phyloP scores from a whole-genome alignment of 2,329 filamentous ascomycete species.

The Fusarium penzigii region DNA sequence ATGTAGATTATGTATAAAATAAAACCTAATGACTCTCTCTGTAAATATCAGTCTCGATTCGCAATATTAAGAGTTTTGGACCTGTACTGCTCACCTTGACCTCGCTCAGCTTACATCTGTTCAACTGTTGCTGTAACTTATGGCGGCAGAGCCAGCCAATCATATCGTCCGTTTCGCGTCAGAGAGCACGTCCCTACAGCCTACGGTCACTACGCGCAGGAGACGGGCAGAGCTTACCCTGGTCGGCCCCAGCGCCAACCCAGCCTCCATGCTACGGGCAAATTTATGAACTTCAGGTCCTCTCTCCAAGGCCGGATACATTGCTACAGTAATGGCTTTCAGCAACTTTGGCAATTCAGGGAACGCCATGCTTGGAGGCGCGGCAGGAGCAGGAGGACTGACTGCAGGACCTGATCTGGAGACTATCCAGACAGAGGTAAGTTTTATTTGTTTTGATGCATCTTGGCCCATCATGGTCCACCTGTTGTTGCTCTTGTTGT shows the following conservation, averaged over 20 bases:
- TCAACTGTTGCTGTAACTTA: constrained; percentile 2
- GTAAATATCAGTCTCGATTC: background rate
- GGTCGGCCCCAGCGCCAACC: constrained; percentile 12
- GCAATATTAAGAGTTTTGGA: background rate
- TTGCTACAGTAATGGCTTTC: constrained; percentile 62
- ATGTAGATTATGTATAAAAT: background rate
- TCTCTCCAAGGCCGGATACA: constrained; percentile 34
- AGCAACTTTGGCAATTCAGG: constrained; percentile 52
- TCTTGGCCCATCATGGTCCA: constrained; percentile 1
- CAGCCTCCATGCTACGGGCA: constrained; percentile 25
- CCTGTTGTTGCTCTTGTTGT: constrained; percentile 5
- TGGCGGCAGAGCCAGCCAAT: constrained; percentile 21
- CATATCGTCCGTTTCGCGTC: constrained; percentile 6
- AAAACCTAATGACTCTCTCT: background rate
- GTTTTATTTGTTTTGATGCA: constrained; percentile 19
- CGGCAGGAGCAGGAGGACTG: constrained; percentile 39
- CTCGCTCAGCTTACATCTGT: background rate
- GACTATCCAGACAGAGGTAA: constrained; percentile 81
- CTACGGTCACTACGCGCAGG: constrained; percentile 20
- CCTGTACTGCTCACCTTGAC: background rate
- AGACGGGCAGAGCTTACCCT: constrained; percentile 21
- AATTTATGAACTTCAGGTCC: constrained; percentile 31
- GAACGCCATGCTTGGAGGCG: constrained; percentile 43
- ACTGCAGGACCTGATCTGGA: constrained; percentile 65
- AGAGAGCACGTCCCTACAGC: constrained; percentile 25